Percentiles rank a stretch among this genome's conserved stretches.
These are phyloP conservation scores for Limnomonas spitsbergensis DNA, from an alignment of 139 green algal species.

Conservation along the genomic window DNA sequence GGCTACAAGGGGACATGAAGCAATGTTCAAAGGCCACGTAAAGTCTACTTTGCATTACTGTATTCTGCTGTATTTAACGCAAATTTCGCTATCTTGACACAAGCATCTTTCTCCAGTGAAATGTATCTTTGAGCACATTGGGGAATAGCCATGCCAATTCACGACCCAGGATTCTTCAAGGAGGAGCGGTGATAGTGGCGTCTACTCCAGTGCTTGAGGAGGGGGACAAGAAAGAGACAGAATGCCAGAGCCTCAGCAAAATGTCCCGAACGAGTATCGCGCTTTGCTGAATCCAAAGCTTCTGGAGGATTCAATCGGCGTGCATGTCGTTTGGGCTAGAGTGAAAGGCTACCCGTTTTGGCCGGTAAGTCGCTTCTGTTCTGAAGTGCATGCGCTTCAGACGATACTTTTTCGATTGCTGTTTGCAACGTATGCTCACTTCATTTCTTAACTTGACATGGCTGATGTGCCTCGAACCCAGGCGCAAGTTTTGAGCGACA, in stretches of 20 bases:
- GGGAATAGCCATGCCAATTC: too few relatives aligned
- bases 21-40: too few relatives aligned
- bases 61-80: too few relatives aligned
- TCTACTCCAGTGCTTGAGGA: too few relatives aligned
- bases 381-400: not conserved
- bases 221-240: too few relatives aligned
- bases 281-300: not conserved
- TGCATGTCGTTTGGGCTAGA: constrained; percentile 54
- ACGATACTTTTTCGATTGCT: not conserved
- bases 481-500: constrained; percentile 39
- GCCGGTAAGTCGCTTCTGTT: constrained; percentile 55
- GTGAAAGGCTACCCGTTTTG: constrained; percentile 75
- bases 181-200: too few relatives aligned
- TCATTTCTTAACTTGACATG: not conserved
- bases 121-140: too few relatives aligned
- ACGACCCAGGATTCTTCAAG: too few relatives aligned
- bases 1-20: too few relatives aligned
- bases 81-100: too few relatives aligned
- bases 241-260: not conserved
- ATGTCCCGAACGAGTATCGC: not conserved
- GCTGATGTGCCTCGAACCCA: constrained; percentile 5
- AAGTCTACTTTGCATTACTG: too few relatives aligned
- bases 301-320: not conserved
- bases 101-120: too few relatives aligned
- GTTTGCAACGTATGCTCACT: not conserved